These are phyloP conservation scores for Naumovozyma baii DNA, from an alignment of 805 yeast species.

Conservation along the genomic window DNA sequence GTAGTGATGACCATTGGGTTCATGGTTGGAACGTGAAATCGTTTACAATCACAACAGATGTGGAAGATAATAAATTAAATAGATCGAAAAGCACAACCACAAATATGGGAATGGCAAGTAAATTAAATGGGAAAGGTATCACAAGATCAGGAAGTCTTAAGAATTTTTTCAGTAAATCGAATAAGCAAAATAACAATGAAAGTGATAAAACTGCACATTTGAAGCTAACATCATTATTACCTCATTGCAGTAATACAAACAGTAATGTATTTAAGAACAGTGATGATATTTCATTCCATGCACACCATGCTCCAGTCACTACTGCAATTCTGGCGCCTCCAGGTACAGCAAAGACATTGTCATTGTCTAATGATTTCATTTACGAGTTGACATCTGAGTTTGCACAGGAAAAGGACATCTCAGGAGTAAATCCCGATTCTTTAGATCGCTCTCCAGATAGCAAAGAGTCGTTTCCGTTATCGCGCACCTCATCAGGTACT, in stretches of 20 bases:
- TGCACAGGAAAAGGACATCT: slow-evolving; percentile 9
- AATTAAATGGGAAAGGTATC: not conserved
- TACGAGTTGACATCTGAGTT: slow-evolving; percentile 45
- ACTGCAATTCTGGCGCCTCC: slow-evolving; percentile 71
- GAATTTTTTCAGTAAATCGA: slow-evolving; percentile 6
- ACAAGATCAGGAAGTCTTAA: slow-evolving; percentile 10
- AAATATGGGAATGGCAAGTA: not conserved
- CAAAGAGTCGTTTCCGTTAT: not conserved
- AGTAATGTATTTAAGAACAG: slow-evolving; percentile 31
- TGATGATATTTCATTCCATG: slow-evolving; percentile 64
- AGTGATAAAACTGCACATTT: slow-evolving; percentile 1
- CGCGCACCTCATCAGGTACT: not conserved
- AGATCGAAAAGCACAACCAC: not conserved
- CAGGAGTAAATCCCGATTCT: no score
- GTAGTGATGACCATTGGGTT: slow-evolving; percentile 82
- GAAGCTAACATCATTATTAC: slow-evolving; percentile 1
- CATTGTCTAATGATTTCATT: slow-evolving; percentile 69
- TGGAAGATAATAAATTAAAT: not conserved
- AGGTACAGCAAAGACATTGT: slow-evolving; percentile 51
- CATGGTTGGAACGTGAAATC: slow-evolving; percentile 63
- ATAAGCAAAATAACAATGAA: slow-evolving; percentile 4
- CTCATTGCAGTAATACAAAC: not conserved
- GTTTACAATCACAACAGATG: slow-evolving; percentile 2
- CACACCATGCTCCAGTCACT: slow-evolving; percentile 64
- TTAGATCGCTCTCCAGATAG: no score